Evolutionary conservation across 345 rosid genomes (phyloP).

Genomic region (Pugionium cornutum): DNA sequence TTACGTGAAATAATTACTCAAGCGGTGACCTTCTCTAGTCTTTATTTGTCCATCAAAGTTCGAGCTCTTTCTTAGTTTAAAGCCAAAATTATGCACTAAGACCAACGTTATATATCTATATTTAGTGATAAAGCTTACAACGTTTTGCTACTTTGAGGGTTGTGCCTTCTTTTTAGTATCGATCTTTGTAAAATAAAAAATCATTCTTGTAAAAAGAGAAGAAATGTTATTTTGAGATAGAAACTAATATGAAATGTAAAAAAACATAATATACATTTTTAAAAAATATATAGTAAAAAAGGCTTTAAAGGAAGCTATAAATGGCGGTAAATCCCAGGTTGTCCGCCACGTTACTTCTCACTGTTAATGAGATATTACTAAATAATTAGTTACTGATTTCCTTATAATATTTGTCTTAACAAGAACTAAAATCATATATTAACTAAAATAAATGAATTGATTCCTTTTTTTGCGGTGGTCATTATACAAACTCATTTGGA

Average conservation of each 20-base stretch:
- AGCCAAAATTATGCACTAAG: constrained; percentile 8
- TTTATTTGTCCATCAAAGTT: constrained; percentile 36
- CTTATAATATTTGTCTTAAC: neutral
- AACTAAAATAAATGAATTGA: constrained; percentile 13
- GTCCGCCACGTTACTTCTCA: constrained; percentile 62
- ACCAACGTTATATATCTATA: constrained; percentile 28
- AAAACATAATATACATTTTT: neutral
- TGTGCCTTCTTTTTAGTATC: constrained; percentile 22
- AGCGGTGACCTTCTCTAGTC: constrained; percentile 39
- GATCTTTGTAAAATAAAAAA: constrained; percentile 4
- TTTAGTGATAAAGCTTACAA: constrained; percentile 26
- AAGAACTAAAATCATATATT: constrained; percentile 18
- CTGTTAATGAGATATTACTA: constrained; percentile 33
- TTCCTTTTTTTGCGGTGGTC: constrained; percentile 5
- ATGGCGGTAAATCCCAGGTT: constrained; percentile 72
- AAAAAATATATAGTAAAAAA: neutral
- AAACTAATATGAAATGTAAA: too few relatives aligned
- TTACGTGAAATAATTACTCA: constrained; percentile 29
- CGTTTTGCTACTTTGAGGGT: constrained; percentile 31
- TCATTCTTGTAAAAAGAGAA: too few relatives aligned
- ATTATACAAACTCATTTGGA: constrained; percentile 3
- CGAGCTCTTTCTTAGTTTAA: constrained; percentile 34
- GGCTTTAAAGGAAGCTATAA: constrained; percentile 48
- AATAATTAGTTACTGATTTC: neutral
- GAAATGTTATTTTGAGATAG: too few relatives aligned